phyloP scores from a whole-genome alignment of 176 grass and related monocot genomes.

The Aechmea fasciata region DNA sequence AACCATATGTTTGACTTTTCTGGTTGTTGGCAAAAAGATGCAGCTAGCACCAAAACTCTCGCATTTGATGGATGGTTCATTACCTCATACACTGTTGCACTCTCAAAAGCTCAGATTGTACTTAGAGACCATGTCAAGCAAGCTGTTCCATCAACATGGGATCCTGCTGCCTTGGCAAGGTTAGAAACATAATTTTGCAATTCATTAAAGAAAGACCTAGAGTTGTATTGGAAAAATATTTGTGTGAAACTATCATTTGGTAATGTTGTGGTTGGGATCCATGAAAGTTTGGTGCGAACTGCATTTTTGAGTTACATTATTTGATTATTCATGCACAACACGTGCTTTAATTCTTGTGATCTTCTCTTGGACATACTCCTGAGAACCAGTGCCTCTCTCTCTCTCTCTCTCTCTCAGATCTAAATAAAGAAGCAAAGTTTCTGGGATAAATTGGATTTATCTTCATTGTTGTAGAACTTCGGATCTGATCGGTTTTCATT shows the following conservation, averaged over 20 bases:
- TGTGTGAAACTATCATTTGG: neutral
- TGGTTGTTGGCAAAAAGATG: conserved; percentile 89
- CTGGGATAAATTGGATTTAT: neutral
- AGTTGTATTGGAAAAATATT: neutral
- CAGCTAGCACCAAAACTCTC: conserved; percentile 68
- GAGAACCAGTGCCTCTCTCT: neutral
- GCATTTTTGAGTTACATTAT: neutral
- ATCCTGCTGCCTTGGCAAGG: conserved; percentile 83
- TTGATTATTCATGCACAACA: neutral
- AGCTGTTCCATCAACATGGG: conserved; percentile 87
- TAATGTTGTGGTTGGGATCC: conserved; percentile 8
- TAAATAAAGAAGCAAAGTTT: neutral
- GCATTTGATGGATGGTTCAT: conserved; percentile 91
- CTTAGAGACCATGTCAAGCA: conserved; percentile 70
- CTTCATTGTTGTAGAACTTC: neutral
- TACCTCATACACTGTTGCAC: conserved; percentile 69
- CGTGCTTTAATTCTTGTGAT: neutral
- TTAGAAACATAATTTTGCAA: conserved; percentile 25
- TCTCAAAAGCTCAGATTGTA: conserved; percentile 70
- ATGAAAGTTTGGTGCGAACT: neutral
- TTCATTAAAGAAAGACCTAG: neutral
- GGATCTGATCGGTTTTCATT: conserved; percentile 4
- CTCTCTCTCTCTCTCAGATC: neutral
- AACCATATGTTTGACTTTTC: conserved; percentile 83
- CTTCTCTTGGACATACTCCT: neutral